A percentile compares a stretch with the other conserved stretches of the same genome.
Evolutionary conservation across 139 green algal genomes (phyloP).

Genomic region (Limnomonas spitsbergensis): DNA sequence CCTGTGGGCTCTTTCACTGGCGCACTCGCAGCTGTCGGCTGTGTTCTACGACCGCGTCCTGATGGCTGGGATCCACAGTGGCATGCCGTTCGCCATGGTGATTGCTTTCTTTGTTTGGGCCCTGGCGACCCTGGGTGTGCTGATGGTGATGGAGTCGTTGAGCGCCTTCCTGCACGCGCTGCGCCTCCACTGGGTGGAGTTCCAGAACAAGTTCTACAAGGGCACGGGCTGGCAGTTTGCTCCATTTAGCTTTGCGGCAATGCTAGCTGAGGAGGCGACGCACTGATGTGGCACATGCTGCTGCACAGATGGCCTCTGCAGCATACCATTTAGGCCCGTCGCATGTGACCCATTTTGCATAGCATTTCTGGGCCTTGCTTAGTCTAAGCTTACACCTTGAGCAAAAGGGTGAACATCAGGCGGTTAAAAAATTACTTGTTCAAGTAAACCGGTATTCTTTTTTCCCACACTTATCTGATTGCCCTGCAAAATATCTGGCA

Average conservation of each 20-base stretch:
- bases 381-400: too few species aligned
- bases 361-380: too few species aligned
- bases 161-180: conserved; percentile 97
- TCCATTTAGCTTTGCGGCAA: conserved; percentile 8
- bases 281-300: too few species aligned
- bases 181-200: conserved; percentile 96
- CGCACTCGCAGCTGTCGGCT: conserved; percentile 89
- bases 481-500: too few species aligned
- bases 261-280: not conserved
- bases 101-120: conserved; percentile 84
- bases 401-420: too few species aligned
- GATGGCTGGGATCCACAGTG: conserved; percentile 58
- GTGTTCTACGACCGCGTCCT: conserved; percentile 95
- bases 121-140: conserved; percentile 88
- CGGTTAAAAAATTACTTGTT: too few species aligned
- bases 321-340: too few species aligned
- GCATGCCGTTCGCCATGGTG: not conserved
- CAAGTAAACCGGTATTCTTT: too few species aligned
- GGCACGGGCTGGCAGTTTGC: conserved; percentile 22
- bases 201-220: conserved; percentile 46
- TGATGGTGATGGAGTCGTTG: conserved; percentile 98
- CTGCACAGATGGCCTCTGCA: too few species aligned
- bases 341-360: too few species aligned
- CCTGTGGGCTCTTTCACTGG: conserved; percentile 95
- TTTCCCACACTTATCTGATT: too few species aligned